Evolutionary conservation across 768 basidiomycete genomes (phyloP).

Genomic region (Sporobolomyces phaffii): DNA sequence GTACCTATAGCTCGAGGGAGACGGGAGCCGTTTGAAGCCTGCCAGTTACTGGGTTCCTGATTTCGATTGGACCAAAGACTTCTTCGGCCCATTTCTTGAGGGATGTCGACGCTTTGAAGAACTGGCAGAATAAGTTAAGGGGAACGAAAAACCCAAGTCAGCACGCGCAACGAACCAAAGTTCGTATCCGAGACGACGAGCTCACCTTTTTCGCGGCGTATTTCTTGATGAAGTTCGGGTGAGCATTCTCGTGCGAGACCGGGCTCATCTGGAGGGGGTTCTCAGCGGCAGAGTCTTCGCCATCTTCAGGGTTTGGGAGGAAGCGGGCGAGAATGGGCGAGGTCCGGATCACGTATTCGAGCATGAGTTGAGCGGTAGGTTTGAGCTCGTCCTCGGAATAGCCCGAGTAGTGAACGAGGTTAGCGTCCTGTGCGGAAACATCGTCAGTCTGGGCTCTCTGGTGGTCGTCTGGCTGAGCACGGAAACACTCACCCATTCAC

Average conservation of each 20-base stretch:
- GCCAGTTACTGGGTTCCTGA: background rate
- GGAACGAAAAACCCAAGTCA: background rate
- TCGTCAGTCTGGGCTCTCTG: conserved; percentile 17
- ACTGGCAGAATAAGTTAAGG: conserved; percentile 43
- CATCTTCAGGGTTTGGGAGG: conserved; percentile 5
- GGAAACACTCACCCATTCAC: conserved; percentile 95
- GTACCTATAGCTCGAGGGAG: background rate
- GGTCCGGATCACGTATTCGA: conserved; percentile 67
- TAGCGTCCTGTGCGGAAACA: conserved; percentile 59
- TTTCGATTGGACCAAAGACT: conserved; percentile 48
- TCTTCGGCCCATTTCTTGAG: conserved; percentile 78
- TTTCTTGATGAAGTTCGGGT: conserved; percentile 79
- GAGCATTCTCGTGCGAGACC: conserved; percentile 49
- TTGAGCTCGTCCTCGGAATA: conserved; percentile 74
- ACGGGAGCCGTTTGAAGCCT: background rate
- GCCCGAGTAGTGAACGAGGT: conserved; percentile 77
- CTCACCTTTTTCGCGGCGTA: conserved; percentile 64
- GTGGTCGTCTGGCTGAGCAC: too few relatives aligned
- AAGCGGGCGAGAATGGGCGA: conserved; percentile 20
- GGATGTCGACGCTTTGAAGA: conserved; percentile 78
- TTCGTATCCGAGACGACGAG: too few relatives aligned
- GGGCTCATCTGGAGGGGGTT: conserved; percentile 40
- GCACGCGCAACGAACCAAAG: too few relatives aligned
- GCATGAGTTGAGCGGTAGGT: conserved; percentile 75
- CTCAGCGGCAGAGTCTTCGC: background rate